A percentile compares a stretch with the other conserved stretches of the same genome.
phyloP scores from a whole-genome alignment of 768 basidiomycete species.

The Mycena chlorophos region DNA sequence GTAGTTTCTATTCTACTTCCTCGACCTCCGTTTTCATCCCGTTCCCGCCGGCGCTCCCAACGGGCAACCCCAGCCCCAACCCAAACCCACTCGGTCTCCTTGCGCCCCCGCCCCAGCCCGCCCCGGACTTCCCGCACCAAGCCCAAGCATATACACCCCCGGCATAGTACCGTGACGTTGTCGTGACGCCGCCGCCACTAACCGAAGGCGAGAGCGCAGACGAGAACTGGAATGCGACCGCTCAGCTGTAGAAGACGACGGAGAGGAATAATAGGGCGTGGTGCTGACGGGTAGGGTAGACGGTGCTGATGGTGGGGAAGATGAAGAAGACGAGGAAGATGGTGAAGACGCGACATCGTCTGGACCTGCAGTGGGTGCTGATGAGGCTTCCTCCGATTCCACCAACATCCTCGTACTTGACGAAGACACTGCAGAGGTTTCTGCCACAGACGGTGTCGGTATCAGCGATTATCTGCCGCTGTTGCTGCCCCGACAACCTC shows the following conservation, averaged over 20 bases:
- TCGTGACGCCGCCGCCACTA: too few relatives aligned
- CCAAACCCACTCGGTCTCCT: conserved; percentile 15
- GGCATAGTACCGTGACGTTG: too few relatives aligned
- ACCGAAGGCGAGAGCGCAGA: background rate
- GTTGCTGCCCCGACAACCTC: too few relatives aligned
- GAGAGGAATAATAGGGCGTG: background rate
- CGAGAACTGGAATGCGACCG: background rate
- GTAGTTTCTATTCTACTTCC: too few relatives aligned
- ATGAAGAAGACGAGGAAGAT: background rate
- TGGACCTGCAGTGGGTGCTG: background rate
- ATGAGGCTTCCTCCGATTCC: background rate
- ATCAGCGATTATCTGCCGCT: too few relatives aligned
- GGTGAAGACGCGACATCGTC: background rate
- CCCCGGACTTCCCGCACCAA: conserved; percentile 6
- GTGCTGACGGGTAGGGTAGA: background rate
- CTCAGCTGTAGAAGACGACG: background rate
- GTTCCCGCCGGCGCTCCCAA: background rate
- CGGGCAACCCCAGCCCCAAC: background rate
- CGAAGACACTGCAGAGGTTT: too few relatives aligned
- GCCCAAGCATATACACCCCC: conserved; percentile 22
- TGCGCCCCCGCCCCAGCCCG: background rate
- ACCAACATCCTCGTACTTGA: too few relatives aligned
- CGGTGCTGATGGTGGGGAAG: background rate
- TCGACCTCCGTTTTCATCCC: background rate
- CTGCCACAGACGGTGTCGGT: too few relatives aligned